Conservation (phyloP, 2,329 filamentous ascomycete genomes). For the Trematosphaeria pertusa region DNA sequence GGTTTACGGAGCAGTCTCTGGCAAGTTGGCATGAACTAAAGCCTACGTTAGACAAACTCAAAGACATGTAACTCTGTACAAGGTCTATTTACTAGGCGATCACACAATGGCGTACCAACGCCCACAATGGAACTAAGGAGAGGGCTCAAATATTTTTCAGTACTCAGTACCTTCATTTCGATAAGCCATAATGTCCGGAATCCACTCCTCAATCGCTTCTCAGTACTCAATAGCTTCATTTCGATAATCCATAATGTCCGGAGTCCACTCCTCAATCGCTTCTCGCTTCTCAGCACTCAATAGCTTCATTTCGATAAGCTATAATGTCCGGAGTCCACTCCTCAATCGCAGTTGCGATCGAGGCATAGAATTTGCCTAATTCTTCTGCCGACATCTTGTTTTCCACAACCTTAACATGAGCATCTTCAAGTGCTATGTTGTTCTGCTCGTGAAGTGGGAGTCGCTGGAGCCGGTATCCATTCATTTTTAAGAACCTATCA, state of each 20-base stretch:
- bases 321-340: slow-evolving; percentile 3
- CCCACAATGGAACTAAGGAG: no score
- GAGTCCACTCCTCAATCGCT: slow-evolving; percentile 4
- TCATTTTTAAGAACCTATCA: slow-evolving; percentile 40
- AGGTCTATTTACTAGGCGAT: no score
- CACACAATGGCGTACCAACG: no score
- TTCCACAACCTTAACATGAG: slow-evolving; percentile 14
- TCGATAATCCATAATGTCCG: not conserved
- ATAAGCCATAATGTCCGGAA: not conserved
- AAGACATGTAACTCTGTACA: no score
- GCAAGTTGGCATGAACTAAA: no score
- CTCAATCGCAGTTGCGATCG: not conserved
- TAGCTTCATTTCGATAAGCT: no score
- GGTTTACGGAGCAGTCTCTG: no score
- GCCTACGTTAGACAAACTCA: no score
- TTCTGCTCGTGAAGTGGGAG: slow-evolving; percentile 2
- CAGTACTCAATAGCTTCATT: no score
- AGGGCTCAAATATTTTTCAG: no score
- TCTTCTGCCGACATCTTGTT: slow-evolving; percentile 14
- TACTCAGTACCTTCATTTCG: no score
- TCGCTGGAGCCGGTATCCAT: slow-evolving; percentile 31
- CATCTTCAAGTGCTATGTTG: slow-evolving; percentile 14
- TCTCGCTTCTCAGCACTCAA: no score
- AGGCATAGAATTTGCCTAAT: slow-evolving; percentile 16
- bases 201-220: slow-evolving; percentile 4